A percentile compares a stretch with the other conserved stretches of the same genome.
Conservation (phyloP, 2,329 filamentous ascomycete species). For the Verticillium nonalfalfae region DNA sequence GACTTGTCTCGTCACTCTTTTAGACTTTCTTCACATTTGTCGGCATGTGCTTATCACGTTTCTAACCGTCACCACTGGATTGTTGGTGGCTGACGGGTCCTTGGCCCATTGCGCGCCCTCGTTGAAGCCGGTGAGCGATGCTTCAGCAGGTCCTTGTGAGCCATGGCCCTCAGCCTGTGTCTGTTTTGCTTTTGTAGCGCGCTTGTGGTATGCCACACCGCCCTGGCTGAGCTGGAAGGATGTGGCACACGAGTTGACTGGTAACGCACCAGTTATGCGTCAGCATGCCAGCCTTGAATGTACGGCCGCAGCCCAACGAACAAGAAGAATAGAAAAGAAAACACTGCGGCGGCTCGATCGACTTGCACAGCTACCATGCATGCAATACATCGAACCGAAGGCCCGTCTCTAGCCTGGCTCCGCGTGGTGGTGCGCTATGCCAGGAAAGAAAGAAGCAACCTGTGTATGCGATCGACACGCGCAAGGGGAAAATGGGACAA, state of each 20-base stretch:
- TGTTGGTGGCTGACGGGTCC: neutral
- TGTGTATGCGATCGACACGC: slow-evolving; percentile 4
- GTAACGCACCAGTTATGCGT: neutral
- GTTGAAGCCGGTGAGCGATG: neutral
- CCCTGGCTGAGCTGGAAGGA: neutral
- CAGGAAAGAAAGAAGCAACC: neutral
- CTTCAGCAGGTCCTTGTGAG: neutral
- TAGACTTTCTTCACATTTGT: neutral
- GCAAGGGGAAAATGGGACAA: neutral
- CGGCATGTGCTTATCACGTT: slow-evolving; percentile 6
- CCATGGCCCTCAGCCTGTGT: neutral
- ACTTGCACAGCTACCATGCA: neutral
- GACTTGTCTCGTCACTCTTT: neutral
- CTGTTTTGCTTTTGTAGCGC: neutral
- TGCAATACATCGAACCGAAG: neutral
- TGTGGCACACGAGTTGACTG: neutral
- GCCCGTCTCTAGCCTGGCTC: neutral
- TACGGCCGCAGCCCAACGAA: too few relatives aligned
- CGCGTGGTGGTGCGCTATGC: neutral
- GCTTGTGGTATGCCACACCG: neutral
- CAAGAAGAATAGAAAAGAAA: too few relatives aligned
- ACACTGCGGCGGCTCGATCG: neutral
- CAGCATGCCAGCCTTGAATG: neutral
- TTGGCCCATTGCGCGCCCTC: neutral
- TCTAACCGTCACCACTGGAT: neutral